Base-by-base conservation (phyloP, 805 yeast species). In the Nakazawaea populi region DNA sequence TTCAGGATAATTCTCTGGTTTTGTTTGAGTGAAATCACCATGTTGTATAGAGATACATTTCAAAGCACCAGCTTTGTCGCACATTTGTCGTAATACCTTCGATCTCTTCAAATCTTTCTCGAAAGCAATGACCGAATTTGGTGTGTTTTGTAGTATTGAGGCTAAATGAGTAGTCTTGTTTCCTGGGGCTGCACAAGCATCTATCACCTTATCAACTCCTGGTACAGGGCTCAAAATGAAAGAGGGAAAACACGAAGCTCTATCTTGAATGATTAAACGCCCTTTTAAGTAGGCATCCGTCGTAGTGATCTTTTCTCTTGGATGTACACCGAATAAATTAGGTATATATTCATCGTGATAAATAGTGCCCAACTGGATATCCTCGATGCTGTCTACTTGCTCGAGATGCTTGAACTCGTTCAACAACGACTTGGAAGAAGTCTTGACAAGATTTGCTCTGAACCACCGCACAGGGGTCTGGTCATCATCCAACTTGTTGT, bases 101-200 rank as follows among this genome's bases (percentile, higher is more conserved):
- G 88, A 86, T 55, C 99, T 75, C 43, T 77, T 77, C 2, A 75
- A 70, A 61, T 94, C 96, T 61, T 90, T 79, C 66, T 94, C 99
- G 67, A 90, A 94, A 0, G 99, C 99, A 58, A 75, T 75, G 8
- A 90, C 82, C 5, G 79, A 77, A 12, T 56, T 48, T 0, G 71
- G 70, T 1, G 68, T 57, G 38, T 69, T 68, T 4, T 61, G 57
- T 27, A 89, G 66, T 47, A 79, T 71, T 0, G 94, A 80, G 0
- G 97, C 96, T 27, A 85, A 70, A 68, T 92, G 98, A 0, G 97
- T 89, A 0, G 99, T 94, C 65, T 94, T 95, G 67, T 94, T 94
- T 5, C 99, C 99, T 4, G 99, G 99, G 0, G 99, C 99, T 2
- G 98, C 91, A 69, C 97, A 91, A 1, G 97, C 86, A 68, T 94